These are phyloP conservation scores for Coemansia brasiliensis DNA, from an alignment of 192 early-diverging fungal species.

Conservation along the genomic window DNA sequence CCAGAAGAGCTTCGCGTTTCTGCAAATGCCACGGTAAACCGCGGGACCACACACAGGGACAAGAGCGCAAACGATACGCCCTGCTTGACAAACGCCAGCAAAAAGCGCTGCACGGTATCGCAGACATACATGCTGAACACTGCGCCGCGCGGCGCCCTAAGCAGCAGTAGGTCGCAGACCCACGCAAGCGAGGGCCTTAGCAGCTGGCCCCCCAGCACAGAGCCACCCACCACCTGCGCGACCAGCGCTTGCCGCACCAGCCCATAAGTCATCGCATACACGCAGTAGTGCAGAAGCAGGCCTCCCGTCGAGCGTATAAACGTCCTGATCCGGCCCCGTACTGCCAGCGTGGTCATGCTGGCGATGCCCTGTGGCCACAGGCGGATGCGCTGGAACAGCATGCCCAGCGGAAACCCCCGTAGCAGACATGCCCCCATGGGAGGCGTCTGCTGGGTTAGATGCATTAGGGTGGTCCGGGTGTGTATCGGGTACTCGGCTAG, in stretches of 20 bases:
- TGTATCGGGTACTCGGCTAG: slow-evolving; percentile 27
- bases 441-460: background rate
- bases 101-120: background rate
- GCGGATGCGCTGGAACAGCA: slow-evolving; percentile 20
- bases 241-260: slow-evolving; percentile 26
- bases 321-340: background rate
- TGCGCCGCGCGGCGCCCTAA: slow-evolving; percentile 18
- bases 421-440: background rate
- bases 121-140: slow-evolving; percentile 30
- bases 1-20: no score
- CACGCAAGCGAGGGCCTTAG: slow-evolving; percentile 11
- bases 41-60: no score
- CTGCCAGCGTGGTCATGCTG: background rate
- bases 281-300: slow-evolving; percentile 22
- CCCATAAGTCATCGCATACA: slow-evolving; percentile 34
- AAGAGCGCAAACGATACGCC: no score
- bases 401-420: slow-evolving; percentile 16
- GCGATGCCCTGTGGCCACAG: slow-evolving; percentile 15
- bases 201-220: background rate
- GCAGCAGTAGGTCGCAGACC: slow-evolving; percentile 17
- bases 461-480: slow-evolving; percentile 21
- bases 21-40: no score
- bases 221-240: slow-evolving; percentile 7
- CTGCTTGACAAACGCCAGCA: no score
- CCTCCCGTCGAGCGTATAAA: background rate